Percentiles rank a stretch among this genome's conserved stretches.
These are phyloP conservation scores for Aspergillus hortae DNA, from an alignment of 2,329 filamentous ascomycete genomes.

Conservation along the genomic window DNA sequence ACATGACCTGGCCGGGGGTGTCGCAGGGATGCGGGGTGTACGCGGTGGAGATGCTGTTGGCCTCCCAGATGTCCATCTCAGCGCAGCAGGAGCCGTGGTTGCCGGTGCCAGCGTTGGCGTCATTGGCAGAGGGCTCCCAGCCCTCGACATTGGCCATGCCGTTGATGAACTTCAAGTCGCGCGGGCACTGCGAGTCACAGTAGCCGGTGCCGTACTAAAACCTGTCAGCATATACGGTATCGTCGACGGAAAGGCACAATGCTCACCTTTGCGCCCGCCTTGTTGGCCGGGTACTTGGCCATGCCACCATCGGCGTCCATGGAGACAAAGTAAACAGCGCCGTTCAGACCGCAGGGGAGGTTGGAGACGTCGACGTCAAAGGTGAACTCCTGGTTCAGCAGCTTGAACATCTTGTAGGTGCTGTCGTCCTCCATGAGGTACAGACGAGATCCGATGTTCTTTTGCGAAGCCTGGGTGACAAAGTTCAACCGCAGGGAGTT, in stretches of 20 bases:
- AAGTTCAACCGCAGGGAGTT: conserved; percentile 49
- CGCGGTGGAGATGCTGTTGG: conserved; percentile 62
- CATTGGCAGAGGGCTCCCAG: conserved; percentile 51
- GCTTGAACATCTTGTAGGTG: conserved; percentile 63
- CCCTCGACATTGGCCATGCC: conserved; percentile 54
- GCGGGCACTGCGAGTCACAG: conserved; percentile 59
- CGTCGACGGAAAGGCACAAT: too few relatives aligned
- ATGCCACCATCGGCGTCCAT: conserved; percentile 61
- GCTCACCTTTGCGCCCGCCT: conserved; percentile 50
- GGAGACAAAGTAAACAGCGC: conserved; percentile 63
- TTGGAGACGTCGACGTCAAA: conserved; percentile 69
- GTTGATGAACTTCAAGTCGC: conserved; percentile 47
- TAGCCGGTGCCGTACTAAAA: conserved; percentile 57
- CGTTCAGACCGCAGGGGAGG: conserved; percentile 67
- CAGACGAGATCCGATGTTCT: conserved; percentile 51
- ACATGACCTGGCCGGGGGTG: conserved; percentile 48
- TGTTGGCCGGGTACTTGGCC: conserved; percentile 49
- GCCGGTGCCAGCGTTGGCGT: conserved; percentile 53
- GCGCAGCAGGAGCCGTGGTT: conserved; percentile 60
- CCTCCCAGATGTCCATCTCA: conserved; percentile 70
- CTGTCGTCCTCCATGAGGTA: conserved; percentile 62
- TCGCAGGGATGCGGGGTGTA: conserved; percentile 65
- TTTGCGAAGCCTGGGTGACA: conserved; percentile 35
- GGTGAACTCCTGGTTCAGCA: conserved; percentile 66
- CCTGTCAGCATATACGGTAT: too few relatives aligned